These are phyloP conservation scores for Kodamaea sagamina DNA, from an alignment of 805 yeast genomes.

Conservation along the genomic window DNA sequence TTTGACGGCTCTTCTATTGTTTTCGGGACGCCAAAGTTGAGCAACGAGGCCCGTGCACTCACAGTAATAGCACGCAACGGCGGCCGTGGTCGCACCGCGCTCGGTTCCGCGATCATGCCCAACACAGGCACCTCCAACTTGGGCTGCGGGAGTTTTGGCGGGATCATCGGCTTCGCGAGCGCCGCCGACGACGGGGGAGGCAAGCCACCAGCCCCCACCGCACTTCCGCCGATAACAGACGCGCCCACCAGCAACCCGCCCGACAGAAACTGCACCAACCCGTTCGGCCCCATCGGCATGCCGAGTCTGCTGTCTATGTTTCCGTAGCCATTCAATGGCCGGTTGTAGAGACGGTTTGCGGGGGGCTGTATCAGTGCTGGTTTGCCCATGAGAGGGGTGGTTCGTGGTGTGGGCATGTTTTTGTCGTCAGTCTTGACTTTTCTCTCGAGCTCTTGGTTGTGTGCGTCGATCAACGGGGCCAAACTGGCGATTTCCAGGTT, in stretches of 20 bases:
- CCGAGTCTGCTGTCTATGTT: slow-evolving; percentile 25
- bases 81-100: slow-evolving; percentile 19
- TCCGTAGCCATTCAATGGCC: slow-evolving; percentile 21
- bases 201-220: neutral
- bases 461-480: slow-evolving; percentile 42
- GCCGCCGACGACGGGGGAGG: slow-evolving; percentile 5
- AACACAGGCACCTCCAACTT: slow-evolving; percentile 35
- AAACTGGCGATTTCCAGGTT: slow-evolving; percentile 45
- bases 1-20: slow-evolving; percentile 31
- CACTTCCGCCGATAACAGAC: neutral
- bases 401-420: neutral
- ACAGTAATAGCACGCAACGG: slow-evolving; percentile 34
- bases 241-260: slow-evolving; percentile 5
- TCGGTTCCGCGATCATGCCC: slow-evolving; percentile 27
- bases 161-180: slow-evolving; percentile 17
- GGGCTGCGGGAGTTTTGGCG: slow-evolving; percentile 39
- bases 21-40: slow-evolving; percentile 36
- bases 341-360: slow-evolving; percentile 36
- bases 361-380: slow-evolving; percentile 50
- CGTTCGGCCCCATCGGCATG: neutral
- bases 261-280: slow-evolving; percentile 2
- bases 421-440: slow-evolving; percentile 14
- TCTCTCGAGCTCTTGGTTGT: slow-evolving; percentile 30
- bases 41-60: slow-evolving; percentile 19
- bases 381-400: slow-evolving; percentile 44